A percentile compares a stretch with the other conserved stretches of the same genome.
Evolutionary conservation across 148 eudicot genomes (phyloP).

Genomic region (Polygonum aviculare): DNA sequence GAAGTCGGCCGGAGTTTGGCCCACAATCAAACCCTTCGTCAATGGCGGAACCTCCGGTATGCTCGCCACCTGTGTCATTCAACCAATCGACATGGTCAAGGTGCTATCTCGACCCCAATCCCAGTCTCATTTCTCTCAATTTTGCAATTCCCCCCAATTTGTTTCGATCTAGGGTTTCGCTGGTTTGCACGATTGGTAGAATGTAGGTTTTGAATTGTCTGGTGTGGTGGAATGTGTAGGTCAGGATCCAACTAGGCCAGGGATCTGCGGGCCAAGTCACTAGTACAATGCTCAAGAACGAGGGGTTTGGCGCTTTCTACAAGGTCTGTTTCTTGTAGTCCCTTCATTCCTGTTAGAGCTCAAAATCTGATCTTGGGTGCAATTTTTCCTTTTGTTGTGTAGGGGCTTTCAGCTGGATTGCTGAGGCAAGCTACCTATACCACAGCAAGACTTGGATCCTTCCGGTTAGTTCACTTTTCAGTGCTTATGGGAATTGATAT

Average conservation of each 20-base stretch:
- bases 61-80: slow-evolving; percentile 17
- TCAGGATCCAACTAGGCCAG: slow-evolving; percentile 93
- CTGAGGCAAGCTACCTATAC: slow-evolving; percentile 59
- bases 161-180: neutral
- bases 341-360: too few species aligned
- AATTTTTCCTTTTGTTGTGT: neutral
- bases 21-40: slow-evolving; percentile 15
- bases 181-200: neutral
- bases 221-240: slow-evolving; percentile 31
- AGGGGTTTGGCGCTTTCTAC: slow-evolving; percentile 90
- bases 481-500: neutral
- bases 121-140: neutral
- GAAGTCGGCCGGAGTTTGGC: slow-evolving; percentile 13
- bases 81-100: slow-evolving; percentile 14
- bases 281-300: slow-evolving; percentile 69
- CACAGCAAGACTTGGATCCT: slow-evolving; percentile 48
- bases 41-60: slow-evolving; percentile 19
- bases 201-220: neutral
- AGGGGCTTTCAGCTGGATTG: slow-evolving; percentile 63
- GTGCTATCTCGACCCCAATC: neutral
- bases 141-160: neutral
- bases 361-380: neutral
- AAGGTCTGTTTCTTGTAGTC: slow-evolving; percentile 36
- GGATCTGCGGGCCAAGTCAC: slow-evolving; percentile 80
- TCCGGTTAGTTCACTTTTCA: slow-evolving; percentile 27